Base-by-base conservation (phyloP, 495 filamentous ascomycete species). In the Choiromyces venosus region DNA sequence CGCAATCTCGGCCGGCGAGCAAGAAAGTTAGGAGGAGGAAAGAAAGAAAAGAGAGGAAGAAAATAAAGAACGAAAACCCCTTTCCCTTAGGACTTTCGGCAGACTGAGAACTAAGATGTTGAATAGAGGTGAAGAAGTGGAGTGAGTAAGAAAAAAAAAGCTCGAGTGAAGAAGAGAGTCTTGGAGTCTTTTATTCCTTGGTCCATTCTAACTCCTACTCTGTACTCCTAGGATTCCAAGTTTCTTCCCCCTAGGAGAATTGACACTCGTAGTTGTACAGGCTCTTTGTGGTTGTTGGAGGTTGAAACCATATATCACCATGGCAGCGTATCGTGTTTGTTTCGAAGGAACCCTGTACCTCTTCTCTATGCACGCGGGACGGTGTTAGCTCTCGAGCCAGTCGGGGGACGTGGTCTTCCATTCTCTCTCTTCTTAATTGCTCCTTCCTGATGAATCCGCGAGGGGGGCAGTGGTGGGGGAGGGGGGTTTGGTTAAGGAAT, bases 1-100 rank as follows among this genome's bases (percentile, higher is more conserved):
- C 78, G 78, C 74, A 79, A 74, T 80, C 78, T 80, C 78, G 78
- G 44, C 78, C 78, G 78, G 78, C 78, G 78, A 80, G 78, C 64
- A 65, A 52, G 40, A 33, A 61, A 61, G 52, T 33, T 33, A 61
- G 25, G 52, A 61, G 46, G 46, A 72, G 66, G 38, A 72, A 75
- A 67, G 44, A 37, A 69, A 80, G 72, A 67, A 73, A 73, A 66
- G 76, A 70, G 71, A 64, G 74, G 65, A 35, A 68, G 36, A 73
- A 68, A 68, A 37, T 67, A 79, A 81, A 77, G 74, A 80, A 80
- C 68, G 79, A 77, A 73, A 56, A 66, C 65, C 70, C 76, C 73
- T 81, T 68, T 80, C 65, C 52, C 52, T 61, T 61, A 61, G 52
- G 39, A 74, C 42, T 69, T 75, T 79, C 52, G 52, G 64, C 39